Percentiles rank a stretch among this genome's conserved stretches.
Evolutionary conservation across 495 filamentous ascomycete species (phyloP).

Genomic region (Penicillium cosmopolitanum): DNA sequence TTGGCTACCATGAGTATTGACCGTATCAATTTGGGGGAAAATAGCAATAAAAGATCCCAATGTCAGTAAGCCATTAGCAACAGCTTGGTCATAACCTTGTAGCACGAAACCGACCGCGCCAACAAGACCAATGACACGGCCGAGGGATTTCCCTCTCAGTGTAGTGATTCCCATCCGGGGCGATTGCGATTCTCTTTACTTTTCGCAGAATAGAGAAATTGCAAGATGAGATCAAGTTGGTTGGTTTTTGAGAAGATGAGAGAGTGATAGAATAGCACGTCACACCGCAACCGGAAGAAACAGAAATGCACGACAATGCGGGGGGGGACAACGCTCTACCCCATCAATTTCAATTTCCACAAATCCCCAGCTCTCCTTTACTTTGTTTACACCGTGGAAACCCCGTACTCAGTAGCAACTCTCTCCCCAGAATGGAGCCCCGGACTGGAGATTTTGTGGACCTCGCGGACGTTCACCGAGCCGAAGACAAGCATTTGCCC

Average conservation of each 20-base stretch:
- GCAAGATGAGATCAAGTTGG: no score
- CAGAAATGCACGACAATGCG: background rate
- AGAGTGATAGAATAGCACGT: no score
- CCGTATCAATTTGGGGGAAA: conserved; percentile 55
- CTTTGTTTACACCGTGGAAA: background rate
- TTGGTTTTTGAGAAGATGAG: background rate
- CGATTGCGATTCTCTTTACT: background rate
- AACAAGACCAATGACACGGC: conserved; percentile 20
- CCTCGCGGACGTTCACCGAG: background rate
- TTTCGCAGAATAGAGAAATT: no score
- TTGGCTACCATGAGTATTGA: conserved; percentile 38
- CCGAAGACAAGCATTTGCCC: conserved; percentile 2
- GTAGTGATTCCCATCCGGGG: conserved; percentile 14
- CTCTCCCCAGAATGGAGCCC: background rate
- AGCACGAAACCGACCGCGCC: conserved; percentile 39
- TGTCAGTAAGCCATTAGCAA: conserved; percentile 37
- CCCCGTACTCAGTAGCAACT: background rate
- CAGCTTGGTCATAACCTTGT: conserved; percentile 54
- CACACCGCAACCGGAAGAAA: background rate
- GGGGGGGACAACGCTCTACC: background rate
- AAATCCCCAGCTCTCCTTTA: background rate
- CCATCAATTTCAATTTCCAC: background rate
- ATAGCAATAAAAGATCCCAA: conserved; percentile 39
- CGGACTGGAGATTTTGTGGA: background rate
- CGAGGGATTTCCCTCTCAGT: conserved; percentile 21